Evolutionary conservation across 1,139 yeast species (phyloP).

Genomic region (Hyphopichia buzzinii): DNA sequence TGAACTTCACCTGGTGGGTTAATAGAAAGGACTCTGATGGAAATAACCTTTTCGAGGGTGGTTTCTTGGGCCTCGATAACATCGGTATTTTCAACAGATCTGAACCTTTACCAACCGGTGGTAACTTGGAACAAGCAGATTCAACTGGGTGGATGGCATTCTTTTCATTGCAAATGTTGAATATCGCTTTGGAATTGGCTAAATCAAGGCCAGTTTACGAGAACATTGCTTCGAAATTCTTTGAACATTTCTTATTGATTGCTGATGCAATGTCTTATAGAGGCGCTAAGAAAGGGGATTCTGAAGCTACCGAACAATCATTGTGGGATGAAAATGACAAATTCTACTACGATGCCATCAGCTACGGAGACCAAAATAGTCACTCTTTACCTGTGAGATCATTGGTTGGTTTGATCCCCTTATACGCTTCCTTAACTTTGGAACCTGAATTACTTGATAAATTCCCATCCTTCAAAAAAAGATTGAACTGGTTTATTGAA

Average conservation of each 20-base stretch:
- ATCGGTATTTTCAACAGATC: constrained; percentile 93
- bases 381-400: constrained; percentile 85
- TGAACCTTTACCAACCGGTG: constrained; percentile 94
- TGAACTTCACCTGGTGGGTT: constrained; percentile 98
- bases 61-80: constrained; percentile 90
- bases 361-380: constrained; percentile 72
- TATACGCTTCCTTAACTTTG: constrained; percentile 85
- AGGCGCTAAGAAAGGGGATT: constrained; percentile 45
- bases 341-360: constrained; percentile 89
- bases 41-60: constrained; percentile 91
- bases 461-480: constrained; percentile 82
- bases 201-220: constrained; percentile 86
- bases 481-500: constrained; percentile 83
- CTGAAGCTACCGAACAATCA: constrained; percentile 54
- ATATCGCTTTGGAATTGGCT: constrained; percentile 86
- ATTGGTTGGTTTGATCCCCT: constrained; percentile 87
- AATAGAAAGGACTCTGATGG: constrained; percentile 89
- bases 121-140: constrained; percentile 90
- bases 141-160: constrained; percentile 99
- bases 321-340: constrained; percentile 91
- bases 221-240: constrained; percentile 92
- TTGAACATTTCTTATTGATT: constrained; percentile 88
- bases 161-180: constrained; percentile 86
- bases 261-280: constrained; percentile 93
- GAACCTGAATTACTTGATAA: constrained; percentile 81